Evolutionary conservation across 2,329 filamentous ascomycete species (phyloP).

Genomic region (Curvularia spicifera): DNA sequence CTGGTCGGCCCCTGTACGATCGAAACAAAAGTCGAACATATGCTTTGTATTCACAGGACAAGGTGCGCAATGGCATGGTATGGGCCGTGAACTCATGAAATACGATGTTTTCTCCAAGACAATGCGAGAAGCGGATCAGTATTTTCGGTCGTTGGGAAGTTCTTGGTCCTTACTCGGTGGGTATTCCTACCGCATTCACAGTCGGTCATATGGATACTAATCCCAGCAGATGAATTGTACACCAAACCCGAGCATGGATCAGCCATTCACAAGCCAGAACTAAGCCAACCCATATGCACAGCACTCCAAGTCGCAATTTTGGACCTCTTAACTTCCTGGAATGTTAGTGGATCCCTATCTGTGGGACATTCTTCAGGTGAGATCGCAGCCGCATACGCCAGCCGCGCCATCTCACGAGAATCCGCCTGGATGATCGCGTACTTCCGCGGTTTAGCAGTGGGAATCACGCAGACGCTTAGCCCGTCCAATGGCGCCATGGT

Average conservation of each 20-base stretch:
- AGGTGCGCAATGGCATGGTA: slow-evolving; percentile 38
- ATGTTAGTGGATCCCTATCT: slow-evolving; percentile 20
- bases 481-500: slow-evolving; percentile 34
- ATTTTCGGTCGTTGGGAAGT: slow-evolving; percentile 22
- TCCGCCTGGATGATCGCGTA: slow-evolving; percentile 26
- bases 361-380: slow-evolving; percentile 45
- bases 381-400: slow-evolving; percentile 42
- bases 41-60: slow-evolving; percentile 42
- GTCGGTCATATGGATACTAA: not conserved
- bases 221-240: slow-evolving; percentile 17
- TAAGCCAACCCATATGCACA: slow-evolving; percentile 31
- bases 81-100: slow-evolving; percentile 32
- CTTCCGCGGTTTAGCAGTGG: slow-evolving; percentile 20
- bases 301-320: slow-evolving; percentile 30
- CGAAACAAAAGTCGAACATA: not conserved
- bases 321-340: slow-evolving; percentile 25
- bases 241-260: slow-evolving; percentile 10
- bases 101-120: slow-evolving; percentile 20
- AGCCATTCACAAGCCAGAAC: slow-evolving; percentile 19
- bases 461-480: slow-evolving; percentile 49
- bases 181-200: not conserved
- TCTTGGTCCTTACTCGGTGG: slow-evolving; percentile 21
- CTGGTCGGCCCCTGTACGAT: slow-evolving; percentile 11
- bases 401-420: slow-evolving; percentile 16
- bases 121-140: slow-evolving; percentile 17